phyloP scores from a whole-genome alignment of 352 stramenopile genomes.

The Pythium biforme region DNA sequence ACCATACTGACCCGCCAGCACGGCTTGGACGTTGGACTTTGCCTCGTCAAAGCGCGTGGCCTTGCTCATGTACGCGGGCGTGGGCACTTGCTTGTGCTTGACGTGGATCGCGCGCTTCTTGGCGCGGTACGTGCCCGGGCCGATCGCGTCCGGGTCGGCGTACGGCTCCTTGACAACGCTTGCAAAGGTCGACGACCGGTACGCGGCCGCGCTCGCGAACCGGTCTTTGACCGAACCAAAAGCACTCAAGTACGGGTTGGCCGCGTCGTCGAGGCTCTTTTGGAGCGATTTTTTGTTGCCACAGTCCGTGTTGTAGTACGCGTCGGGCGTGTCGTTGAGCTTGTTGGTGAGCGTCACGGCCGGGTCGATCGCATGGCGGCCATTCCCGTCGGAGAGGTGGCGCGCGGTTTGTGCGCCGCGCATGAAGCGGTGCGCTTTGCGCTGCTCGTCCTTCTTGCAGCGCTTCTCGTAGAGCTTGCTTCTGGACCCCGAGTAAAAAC shows the following conservation, averaged over 20 bases:
- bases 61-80: conserved; percentile 56
- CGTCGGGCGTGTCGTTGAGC: conserved; percentile 52
- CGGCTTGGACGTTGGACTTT: conserved; percentile 47
- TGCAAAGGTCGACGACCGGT: conserved; percentile 63
- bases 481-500: too few relatives aligned
- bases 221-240: conserved; percentile 70
- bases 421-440: conserved; percentile 52
- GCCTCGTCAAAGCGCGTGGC: conserved; percentile 53
- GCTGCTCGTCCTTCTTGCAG: conserved; percentile 64
- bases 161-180: conserved; percentile 76
- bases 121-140: conserved; percentile 57
- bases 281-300: conserved; percentile 61
- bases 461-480: conserved; percentile 67
- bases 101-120: conserved; percentile 58
- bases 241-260: conserved; percentile 46
- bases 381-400: conserved; percentile 10
- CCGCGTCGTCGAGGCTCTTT: conserved; percentile 39
- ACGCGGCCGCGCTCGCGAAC: conserved; percentile 63
- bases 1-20: conserved; percentile 32
- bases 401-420: conserved; percentile 36
- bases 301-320: conserved; percentile 63
- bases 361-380: conserved; percentile 52
- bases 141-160: conserved; percentile 52
- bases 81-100: conserved; percentile 61
- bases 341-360: conserved; percentile 37